Conservation (phyloP, 768 basidiomycete genomes). For the Mycena sanguinolenta region DNA sequence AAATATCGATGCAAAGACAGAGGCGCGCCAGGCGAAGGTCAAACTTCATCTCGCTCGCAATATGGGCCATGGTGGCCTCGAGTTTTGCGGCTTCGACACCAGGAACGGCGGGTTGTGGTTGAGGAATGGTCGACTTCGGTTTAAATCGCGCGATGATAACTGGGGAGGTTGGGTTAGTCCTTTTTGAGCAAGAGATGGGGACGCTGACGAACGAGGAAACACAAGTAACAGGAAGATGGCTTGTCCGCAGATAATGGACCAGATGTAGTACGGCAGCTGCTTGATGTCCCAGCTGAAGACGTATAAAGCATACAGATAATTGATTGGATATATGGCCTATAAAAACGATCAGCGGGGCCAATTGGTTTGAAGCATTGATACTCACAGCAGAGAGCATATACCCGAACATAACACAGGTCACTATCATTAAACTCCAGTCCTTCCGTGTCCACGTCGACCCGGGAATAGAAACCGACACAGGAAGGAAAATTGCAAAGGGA, state of each 20-base stretch:
- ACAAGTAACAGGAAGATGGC: constrained; percentile 71
- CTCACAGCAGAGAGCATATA: constrained; percentile 78
- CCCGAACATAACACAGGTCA: constrained; percentile 73
- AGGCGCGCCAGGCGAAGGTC: constrained; percentile 73
- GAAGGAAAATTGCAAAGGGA: constrained; percentile 83
- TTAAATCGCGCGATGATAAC: constrained; percentile 77
- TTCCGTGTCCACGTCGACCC: constrained; percentile 57
- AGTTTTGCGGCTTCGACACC: constrained; percentile 45
- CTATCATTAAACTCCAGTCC: constrained; percentile 87
- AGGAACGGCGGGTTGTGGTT: background rate
- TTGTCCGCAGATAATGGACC: constrained; percentile 71
- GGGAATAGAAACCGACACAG: constrained; percentile 60
- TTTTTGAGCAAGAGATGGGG: background rate
- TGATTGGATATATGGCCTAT: constrained; percentile 83
- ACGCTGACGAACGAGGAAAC: constrained; percentile 50
- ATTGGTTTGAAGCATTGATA: background rate
- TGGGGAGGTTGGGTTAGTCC: constrained; percentile 39
- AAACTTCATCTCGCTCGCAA: constrained; percentile 77
- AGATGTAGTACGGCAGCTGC: constrained; percentile 83
- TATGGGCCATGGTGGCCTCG: constrained; percentile 63
- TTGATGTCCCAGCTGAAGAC: constrained; percentile 80
- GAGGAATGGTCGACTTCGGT: constrained; percentile 41
- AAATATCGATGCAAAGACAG: constrained; percentile 76
- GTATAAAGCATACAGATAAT: constrained; percentile 85
- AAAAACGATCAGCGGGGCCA: constrained; percentile 5